Percentiles rank a stretch among this genome's conserved stretches.
Conservation (phyloP, 306 rosid genomes). For the Dalbergia cochinchinensis region DNA sequence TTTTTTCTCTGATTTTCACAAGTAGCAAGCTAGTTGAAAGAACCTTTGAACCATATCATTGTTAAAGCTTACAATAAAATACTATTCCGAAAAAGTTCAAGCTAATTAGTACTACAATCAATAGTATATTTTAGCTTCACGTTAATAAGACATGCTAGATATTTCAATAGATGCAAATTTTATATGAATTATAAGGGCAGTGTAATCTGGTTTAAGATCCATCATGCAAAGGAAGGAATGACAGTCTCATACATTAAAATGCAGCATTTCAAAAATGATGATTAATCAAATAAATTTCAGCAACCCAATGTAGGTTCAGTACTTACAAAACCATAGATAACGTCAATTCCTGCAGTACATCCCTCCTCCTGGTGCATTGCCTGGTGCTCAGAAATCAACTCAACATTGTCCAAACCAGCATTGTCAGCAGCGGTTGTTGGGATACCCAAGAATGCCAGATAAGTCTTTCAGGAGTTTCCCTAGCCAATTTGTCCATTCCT, state of each 20-base stretch:
- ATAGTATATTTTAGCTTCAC: too few species aligned
- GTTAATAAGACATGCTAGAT: too few species aligned
- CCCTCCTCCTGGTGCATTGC: conserved; percentile 94
- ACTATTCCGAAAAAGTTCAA: too few species aligned
- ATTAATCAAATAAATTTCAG: neutral
- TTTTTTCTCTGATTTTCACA: too few species aligned
- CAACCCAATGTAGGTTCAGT: conserved; percentile 1
- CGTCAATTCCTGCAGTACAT: conserved; percentile 84
- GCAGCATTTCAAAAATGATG: neutral
- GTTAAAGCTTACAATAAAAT: too few species aligned
- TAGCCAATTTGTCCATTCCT: conserved; percentile 87
- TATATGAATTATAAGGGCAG: too few species aligned
- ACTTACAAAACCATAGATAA: conserved; percentile 93
- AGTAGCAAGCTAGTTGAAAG: too few species aligned
- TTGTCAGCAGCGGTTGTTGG: conserved; percentile 95
- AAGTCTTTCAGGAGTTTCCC: conserved; percentile 93
- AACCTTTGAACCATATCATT: too few species aligned
- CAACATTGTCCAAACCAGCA: too few species aligned
- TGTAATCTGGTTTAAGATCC: too few species aligned
- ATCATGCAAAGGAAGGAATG: neutral
- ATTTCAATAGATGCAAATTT: too few species aligned
- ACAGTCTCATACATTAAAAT: neutral
- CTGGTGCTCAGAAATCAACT: conserved; percentile 89
- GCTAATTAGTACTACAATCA: too few species aligned
- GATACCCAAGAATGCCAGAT: conserved; percentile 83